Conservation (phyloP, 345 rosid species). For the Eucalyptus cladocalyx region DNA sequence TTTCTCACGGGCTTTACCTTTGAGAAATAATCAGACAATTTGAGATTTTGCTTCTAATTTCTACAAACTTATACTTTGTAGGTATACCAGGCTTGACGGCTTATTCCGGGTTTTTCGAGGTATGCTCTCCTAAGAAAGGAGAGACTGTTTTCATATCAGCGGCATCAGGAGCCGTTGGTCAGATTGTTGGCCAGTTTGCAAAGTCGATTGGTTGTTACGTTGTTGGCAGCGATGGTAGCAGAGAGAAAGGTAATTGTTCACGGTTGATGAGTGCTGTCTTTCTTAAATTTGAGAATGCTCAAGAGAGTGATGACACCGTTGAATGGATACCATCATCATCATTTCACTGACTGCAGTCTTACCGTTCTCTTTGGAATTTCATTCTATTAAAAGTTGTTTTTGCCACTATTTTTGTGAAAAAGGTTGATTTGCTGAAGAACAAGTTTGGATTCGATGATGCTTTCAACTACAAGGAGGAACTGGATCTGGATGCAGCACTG, state of each 20-base stretch:
- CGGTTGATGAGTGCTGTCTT: background rate
- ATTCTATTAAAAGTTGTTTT: background rate
- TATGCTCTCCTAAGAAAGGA: slow-evolving; percentile 43
- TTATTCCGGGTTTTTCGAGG: slow-evolving; percentile 27
- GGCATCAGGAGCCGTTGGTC: slow-evolving; percentile 49
- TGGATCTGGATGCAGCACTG: slow-evolving; percentile 17
- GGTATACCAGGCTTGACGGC: slow-evolving; percentile 48
- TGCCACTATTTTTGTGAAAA: background rate
- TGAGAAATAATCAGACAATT: background rate
- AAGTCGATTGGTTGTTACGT: slow-evolving; percentile 40
- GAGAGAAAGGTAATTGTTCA: slow-evolving; percentile 16
- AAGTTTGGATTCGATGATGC: slow-evolving; percentile 45
- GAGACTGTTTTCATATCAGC: slow-evolving; percentile 36
- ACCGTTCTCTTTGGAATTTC: background rate
- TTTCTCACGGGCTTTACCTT: background rate
- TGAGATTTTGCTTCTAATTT: background rate
- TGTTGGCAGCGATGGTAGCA: slow-evolving; percentile 44
- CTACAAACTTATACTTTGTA: background rate
- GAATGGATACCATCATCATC: background rate
- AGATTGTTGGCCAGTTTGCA: slow-evolving; percentile 55
- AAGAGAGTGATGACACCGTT: background rate
- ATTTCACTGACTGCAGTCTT: background rate
- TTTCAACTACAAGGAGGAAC: slow-evolving; percentile 47
- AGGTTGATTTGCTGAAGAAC: slow-evolving; percentile 35
- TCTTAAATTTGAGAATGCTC: background rate